Base-by-base conservation (phyloP, 495 filamentous ascomycete species). In the Talaromyces liani region DNA sequence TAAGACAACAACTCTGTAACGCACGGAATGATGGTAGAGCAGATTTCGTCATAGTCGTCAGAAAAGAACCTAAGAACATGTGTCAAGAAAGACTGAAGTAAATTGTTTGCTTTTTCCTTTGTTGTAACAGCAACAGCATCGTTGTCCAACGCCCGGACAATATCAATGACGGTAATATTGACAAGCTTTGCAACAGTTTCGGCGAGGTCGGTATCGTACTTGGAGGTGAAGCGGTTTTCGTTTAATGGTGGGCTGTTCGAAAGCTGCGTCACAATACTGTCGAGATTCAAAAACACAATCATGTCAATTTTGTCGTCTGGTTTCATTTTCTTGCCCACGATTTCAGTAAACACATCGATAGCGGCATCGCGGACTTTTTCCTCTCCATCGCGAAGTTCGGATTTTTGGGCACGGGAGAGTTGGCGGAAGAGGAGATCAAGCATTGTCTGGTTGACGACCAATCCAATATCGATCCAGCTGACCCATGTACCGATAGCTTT, bases 281-380 rank as follows among this genome's bases (percentile, higher is more conserved):
- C 85, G 33, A 98, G 82, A 69, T 93, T 94, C 65, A 99, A 81
- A 74, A 95, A 93, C 22, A 84, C 76, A 64, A 99, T 95, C 84
- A 99, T 87, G 65, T 95, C 88, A 36, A 93, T 85, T 80, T 99
- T 99, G 76, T 98, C 92, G 34, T 82, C 78, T 2, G 91, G 79
- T 69, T 90, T 91, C 94, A 99, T 99, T 79, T 97, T 98, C 81
- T 99, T 99, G 69, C 87, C 89, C 56, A 96, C 88, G 64, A 96
- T 96, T 75, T 98, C 92, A 8, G 91, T 94, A 72, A 99, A 90
- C 39, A 93, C 89, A 70, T 94, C 90, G 67, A 98, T 88, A 33
- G 93, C 93, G 4, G 91, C 88, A 75, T 95, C 89, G 51, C 91
- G 83, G 55, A 93, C 86, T 67, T 85, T 88, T 65, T 91, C 89